Evolutionary conservation across 169 alveolate genomes (phyloP), one percentile per base, ranked within the genome.

Genomic region (Theileria annulata): DNA sequence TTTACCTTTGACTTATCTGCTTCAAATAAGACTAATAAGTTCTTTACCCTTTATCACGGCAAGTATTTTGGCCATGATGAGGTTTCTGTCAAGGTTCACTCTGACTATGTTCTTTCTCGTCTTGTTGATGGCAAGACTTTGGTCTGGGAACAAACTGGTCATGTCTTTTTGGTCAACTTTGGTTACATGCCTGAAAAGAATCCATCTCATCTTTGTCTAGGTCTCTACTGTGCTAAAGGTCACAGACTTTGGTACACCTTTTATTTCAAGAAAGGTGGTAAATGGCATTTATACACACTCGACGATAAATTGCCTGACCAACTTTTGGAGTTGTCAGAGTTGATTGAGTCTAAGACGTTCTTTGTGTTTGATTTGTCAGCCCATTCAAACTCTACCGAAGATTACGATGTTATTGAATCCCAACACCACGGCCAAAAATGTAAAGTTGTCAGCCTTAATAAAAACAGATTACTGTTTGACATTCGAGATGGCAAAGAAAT

Each of bases 231-330:
- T 37, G 2, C 42, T 3, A n/a, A 30, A 9, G 71, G 37, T 12
- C 71, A 62, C 48, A 62, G 25, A 37, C 51, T 62, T 31, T 28
- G 37, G 71, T 62, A 62, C 48, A 62, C 49, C 28, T 62, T 62
- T 37, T 62, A 28, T 47, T 62, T 23, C 71, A 62, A 62, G 71
- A 28, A 17, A 21, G 71, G 19, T 15, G 10, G 48, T 6, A 21
- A n/a, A 5, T 62, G 71, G 71, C 71, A 62, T 37, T 28, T 31
- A 6, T 62, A 62, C 48, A 23, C 28, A 13, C 48, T n/a, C 25
- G 48, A 30, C 13, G 49, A 62, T 19, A 37, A 19, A 19, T 23
- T 62, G 27, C 71, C 71, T 12, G 30, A 58, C 4, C 1, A 12
- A 42, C 15, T 42, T 1, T 42, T 42, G 51, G 13, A 42, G 1